Evolutionary conservation across 1,284 basidiomycete genomes (phyloP), one percentile per base, ranked within the genome.

Genomic region (Cryptococcus sp.): DNA sequence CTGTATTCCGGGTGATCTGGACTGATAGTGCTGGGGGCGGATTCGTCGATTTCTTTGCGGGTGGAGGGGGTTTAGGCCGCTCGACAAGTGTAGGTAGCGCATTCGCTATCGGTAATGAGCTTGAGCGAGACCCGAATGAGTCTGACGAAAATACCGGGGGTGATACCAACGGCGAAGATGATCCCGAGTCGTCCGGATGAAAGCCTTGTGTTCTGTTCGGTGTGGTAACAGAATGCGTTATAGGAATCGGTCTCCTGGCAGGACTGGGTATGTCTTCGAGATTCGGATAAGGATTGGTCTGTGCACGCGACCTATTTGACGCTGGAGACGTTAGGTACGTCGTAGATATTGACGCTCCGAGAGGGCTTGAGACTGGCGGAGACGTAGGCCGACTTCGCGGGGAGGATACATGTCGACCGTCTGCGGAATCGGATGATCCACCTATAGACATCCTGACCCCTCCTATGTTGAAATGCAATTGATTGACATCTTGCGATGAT

Each of bases 1-100:
- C 61, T 2, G 66, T 56, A 3, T 55, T 14, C 2, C 66, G 67
- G 1, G 58, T 58, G 45, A 72, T 50, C 42, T 53, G 44, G 10
- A 56, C 35, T 14, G 50, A 41, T 4, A 30, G 36, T n/a, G 38
- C 5, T 5, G 23, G 15, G 32, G 34, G 41, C 10, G 56, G 42
- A 10, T 50, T 45, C 5, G 55, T 52, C 15, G 37, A 31, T 50
- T 57, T 57, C 23, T 57, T 57, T 5, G 31, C 30, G 13, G 55
- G 55, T 11, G 13, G 34, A 13, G 55, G 50, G 53, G 53, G 10
- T 33, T 44, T 23, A 30, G 15, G 30, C 14, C 6, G 14, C 49
- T 45, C 13, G 32, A 23, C 14, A 46, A 6, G 23, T 33, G n/a
- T 23, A 14, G 48, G 49, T 11, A 5, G 34, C 6, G 36, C n/a